Conservation (phyloP, 768 basidiomycete genomes). For the Boletus pseudopeckii region DNA sequence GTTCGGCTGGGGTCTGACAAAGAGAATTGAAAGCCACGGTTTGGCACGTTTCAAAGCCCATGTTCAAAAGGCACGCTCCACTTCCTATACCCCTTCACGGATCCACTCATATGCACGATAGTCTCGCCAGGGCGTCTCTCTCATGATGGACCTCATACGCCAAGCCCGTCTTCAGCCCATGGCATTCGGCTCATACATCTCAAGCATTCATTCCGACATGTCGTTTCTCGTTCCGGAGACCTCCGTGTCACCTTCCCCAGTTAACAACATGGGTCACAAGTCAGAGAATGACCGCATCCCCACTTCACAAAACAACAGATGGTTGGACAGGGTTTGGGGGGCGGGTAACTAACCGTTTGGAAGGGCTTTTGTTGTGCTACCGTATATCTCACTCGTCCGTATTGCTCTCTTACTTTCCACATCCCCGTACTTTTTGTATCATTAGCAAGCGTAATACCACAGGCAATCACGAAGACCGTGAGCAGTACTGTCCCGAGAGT, state of each 20-base stretch:
- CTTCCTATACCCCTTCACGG: not conserved
- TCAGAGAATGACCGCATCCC: conserved; percentile 14
- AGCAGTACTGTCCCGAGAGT: not conserved
- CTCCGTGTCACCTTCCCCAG: conserved; percentile 12
- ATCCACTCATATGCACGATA: conserved; percentile 27
- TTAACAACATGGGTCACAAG: conserved; percentile 12
- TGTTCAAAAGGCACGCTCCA: conserved; percentile 67
- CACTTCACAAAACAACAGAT: conserved; percentile 16
- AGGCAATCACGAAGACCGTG: not conserved
- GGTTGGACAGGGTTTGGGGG: conserved; percentile 29
- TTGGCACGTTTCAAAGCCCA: conserved; percentile 83
- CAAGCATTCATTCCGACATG: conserved; percentile 32
- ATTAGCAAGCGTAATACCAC: conserved; percentile 30
- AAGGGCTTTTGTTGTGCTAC: conserved; percentile 9
- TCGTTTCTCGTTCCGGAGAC: conserved; percentile 26
- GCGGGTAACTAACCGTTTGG: conserved; percentile 8
- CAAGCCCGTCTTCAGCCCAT: conserved; percentile 66
- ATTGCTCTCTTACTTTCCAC: conserved; percentile 9
- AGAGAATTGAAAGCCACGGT: conserved; percentile 83
- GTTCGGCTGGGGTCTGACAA: conserved; percentile 89
- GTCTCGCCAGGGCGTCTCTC: conserved; percentile 86
- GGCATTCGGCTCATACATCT: conserved; percentile 38
- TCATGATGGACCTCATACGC: conserved; percentile 75
- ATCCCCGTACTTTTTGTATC: conserved; percentile 30
- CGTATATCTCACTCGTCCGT: conserved; percentile 17